These are phyloP conservation scores for Scedosporium minutisporum DNA, from an alignment of 2,329 filamentous ascomycete species.

Conservation along the genomic window DNA sequence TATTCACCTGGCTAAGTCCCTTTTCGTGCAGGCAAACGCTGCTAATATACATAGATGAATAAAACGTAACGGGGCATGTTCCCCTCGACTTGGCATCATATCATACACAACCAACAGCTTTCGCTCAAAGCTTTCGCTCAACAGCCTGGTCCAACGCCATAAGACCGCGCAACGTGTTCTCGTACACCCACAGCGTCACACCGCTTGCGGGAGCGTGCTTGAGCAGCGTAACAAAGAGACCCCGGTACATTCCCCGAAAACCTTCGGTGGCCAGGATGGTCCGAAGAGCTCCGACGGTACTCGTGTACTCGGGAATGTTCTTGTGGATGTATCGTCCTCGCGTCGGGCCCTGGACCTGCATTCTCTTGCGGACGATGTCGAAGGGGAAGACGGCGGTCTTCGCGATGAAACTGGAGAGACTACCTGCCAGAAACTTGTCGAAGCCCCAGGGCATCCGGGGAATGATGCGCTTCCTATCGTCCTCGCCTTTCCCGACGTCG, in stretches of 20 bases:
- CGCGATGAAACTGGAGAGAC: slow-evolving; percentile 66
- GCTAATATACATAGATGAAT: too few relatives aligned
- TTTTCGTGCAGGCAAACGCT: too few relatives aligned
- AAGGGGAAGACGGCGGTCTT: slow-evolving; percentile 91
- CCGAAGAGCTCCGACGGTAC: slow-evolving; percentile 55
- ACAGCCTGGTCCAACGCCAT: slow-evolving; percentile 25
- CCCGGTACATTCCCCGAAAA: slow-evolving; percentile 71
- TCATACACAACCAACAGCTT: neutral
- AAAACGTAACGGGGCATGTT: neutral
- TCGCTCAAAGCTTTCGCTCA: slow-evolving; percentile 11
- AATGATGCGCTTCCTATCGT: slow-evolving; percentile 2
- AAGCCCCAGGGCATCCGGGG: slow-evolving; percentile 56
- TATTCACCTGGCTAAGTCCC: too few relatives aligned
- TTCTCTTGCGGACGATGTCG: slow-evolving; percentile 81
- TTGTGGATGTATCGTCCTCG: slow-evolving; percentile 67
- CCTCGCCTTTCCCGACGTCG: slow-evolving; percentile 1
- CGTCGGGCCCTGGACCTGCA: slow-evolving; percentile 92
- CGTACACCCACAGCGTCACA: slow-evolving; percentile 92
- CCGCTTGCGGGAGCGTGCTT: slow-evolving; percentile 93
- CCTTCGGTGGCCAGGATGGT: slow-evolving; percentile 67
- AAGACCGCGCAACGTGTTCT: slow-evolving; percentile 58
- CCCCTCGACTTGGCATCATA: neutral
- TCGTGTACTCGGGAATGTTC: slow-evolving; percentile 76
- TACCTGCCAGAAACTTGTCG: slow-evolving; percentile 74
- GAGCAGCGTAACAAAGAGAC: slow-evolving; percentile 76